Evolutionary conservation across 2,329 filamentous ascomycete species (phyloP).

Genomic region (Didymella lethalis): DNA sequence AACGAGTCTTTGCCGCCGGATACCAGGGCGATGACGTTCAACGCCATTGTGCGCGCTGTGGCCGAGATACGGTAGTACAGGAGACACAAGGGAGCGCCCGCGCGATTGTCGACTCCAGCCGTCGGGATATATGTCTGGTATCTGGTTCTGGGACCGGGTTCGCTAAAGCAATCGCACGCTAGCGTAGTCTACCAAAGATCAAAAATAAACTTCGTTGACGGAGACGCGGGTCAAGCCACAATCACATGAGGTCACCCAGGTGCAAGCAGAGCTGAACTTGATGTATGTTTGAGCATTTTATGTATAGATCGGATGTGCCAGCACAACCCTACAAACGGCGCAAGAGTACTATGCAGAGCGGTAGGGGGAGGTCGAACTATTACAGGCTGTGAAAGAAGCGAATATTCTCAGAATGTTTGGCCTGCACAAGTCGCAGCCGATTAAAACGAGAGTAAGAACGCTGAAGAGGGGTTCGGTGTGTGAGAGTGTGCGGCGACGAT

Average conservation of each 20-base stretch:
- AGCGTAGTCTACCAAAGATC: conserved; percentile 19
- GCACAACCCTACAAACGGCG: conserved; percentile 43
- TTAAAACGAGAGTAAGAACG: conserved; percentile 53
- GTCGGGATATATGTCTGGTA: conserved; percentile 11
- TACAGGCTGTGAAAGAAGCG: conserved; percentile 39
- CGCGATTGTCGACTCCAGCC: conserved; percentile 1
- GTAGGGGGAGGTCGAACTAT: conserved; percentile 30
- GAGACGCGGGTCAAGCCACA: conserved; percentile 1
- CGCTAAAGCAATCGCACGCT: conserved; percentile 19
- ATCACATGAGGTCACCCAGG: not conserved
- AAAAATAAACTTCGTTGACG: conserved; percentile 2
- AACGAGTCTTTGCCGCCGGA: conserved; percentile 98
- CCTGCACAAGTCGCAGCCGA: conserved; percentile 30
- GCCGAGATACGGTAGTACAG: not conserved
- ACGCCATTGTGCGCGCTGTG: conserved; percentile 9
- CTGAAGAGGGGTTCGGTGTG: conserved; percentile 31
- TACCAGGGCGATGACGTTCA: conserved; percentile 82
- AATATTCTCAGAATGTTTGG: conserved; percentile 46
- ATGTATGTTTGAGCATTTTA: conserved; percentile 24
- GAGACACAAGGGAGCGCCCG: not conserved
- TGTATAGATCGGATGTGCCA: conserved; percentile 42
- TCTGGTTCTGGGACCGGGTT: conserved; percentile 11
- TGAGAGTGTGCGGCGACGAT: conserved; percentile 40
- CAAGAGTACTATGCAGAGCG: conserved; percentile 32
- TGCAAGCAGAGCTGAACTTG: not conserved